Evolutionary conservation across 139 green algal species (phyloP), one percentile per base, ranked within the genome.

Genomic region (Micromonas commoda): DNA sequence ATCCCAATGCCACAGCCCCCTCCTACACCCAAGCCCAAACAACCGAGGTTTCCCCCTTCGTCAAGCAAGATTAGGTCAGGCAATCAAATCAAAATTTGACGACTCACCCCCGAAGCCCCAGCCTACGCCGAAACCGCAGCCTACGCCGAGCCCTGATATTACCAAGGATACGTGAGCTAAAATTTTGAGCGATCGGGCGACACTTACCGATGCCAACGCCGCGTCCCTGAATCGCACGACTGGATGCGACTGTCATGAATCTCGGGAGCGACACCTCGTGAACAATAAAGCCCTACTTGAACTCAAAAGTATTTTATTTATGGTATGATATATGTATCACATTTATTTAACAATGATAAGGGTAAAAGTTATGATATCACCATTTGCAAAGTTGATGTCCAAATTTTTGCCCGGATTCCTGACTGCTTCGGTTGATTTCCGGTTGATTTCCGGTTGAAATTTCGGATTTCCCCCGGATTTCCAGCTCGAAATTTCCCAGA

Each of bases 61-160:
- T 34, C 19, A 34, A 39, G 21, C 60, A 35, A 64, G 31, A 61
- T 75, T 5, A 75, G 16, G 3, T 1, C 1, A 61, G 1, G 37
- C n/a, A 63, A 23, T 57, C 45, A 16, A 35, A 29, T 38, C 26
- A 9, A 32, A 5, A 6, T 32, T 75, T 1, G 2, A 75, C 60
- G 35, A 75, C 23, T 63, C 35, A 75, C 68, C 81, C 31, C 81
- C 81, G 29, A 85, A 85, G 45, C 81, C 81, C 81, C 81, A 85
- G 37, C 81, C 81, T 2, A 81, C 33, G 13, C 81, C 81, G 28
- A 85, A 85, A 21, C 81, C 81, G 39, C 81, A 85, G 23, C 81
- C 81, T 20, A 73, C 53, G 21, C 80, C 80, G 20, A 61, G 3
- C 34, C 68, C 68, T 75, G 31, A 57, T 9, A 57, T 23, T 23